phyloP scores from a whole-genome alignment of 225 moss, liverwort and hornwort genomes.

The Bryum argenteum region DNA sequence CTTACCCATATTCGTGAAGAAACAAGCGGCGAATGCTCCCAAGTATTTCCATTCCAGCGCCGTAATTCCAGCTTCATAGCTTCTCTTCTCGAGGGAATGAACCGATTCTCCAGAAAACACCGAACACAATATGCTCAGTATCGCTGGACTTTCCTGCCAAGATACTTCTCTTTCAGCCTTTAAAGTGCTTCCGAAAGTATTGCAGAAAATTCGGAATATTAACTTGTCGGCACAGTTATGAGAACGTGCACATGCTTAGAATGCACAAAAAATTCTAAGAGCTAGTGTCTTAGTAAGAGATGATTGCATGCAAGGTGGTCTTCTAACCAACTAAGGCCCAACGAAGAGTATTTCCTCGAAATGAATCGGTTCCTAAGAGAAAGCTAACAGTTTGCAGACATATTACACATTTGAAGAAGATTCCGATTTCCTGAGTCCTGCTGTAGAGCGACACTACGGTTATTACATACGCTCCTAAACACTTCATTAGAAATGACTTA shows the following conservation, averaged over 20 bases:
- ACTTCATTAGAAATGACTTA: conserved; percentile 9
- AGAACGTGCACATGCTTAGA: background rate
- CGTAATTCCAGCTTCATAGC: conserved; percentile 49
- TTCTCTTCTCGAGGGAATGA: conserved; percentile 28
- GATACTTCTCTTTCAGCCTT: conserved; percentile 25
- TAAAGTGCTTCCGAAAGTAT: background rate
- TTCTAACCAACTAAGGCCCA: background rate
- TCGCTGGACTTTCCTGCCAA: conserved; percentile 59
- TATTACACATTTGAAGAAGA: background rate
- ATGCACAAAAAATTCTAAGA: background rate
- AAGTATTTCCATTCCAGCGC: conserved; percentile 47
- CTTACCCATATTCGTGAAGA: conserved; percentile 61
- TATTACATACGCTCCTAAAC: conserved; percentile 4
- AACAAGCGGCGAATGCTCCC: conserved; percentile 52
- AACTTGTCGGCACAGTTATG: background rate
- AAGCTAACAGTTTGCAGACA: background rate
- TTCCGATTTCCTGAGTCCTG: background rate
- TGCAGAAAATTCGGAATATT: conserved; percentile 10
- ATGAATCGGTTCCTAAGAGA: background rate
- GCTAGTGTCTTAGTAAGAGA: background rate
- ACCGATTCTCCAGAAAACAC: conserved; percentile 52
- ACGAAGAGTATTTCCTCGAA: background rate
- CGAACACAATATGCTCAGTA: conserved; percentile 45
- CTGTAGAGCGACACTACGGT: background rate
- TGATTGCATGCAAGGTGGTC: background rate